phyloP scores from a whole-genome alignment of 2,329 filamentous ascomycete genomes.

The Ceratocystis harringtonii region DNA sequence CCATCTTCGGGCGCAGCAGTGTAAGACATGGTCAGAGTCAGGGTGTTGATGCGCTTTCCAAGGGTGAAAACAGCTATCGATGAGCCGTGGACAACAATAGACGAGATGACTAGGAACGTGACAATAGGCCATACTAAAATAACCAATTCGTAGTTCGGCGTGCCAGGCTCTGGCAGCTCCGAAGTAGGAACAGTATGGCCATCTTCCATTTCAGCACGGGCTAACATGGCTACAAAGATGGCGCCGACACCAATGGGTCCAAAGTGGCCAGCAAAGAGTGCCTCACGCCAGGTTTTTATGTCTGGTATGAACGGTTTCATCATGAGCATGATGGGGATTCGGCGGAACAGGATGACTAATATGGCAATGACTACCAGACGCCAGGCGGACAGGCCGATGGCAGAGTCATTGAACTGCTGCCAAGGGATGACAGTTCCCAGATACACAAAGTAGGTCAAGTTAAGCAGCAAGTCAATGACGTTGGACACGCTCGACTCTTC shows the following conservation, averaged over 20 bases:
- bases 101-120: constrained; percentile 83
- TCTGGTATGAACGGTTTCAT: constrained; percentile 91
- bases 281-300: constrained; percentile 95
- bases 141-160: constrained; percentile 53
- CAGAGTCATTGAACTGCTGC: constrained; percentile 68
- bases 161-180: constrained; percentile 38
- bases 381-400: constrained; percentile 70
- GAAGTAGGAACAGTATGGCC: constrained; percentile 59
- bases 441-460: constrained; percentile 96
- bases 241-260: constrained; percentile 94
- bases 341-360: constrained; percentile 86
- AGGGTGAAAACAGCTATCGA: constrained; percentile 95
- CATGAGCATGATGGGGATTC: constrained; percentile 84
- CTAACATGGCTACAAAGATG: constrained; percentile 86
- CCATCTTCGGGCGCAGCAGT: constrained; percentile 79
- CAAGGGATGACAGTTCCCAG: constrained; percentile 95
- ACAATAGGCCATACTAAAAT: constrained; percentile 90
- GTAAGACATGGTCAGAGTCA: constrained; percentile 92
- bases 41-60: constrained; percentile 93
- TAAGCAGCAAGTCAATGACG: constrained; percentile 93
- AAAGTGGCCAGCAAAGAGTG: constrained; percentile 91
- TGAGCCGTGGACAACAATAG: constrained; percentile 93
- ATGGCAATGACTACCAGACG: constrained; percentile 84
- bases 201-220: constrained; percentile 77
- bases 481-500: constrained; percentile 98